Evolutionary conservation across 1,139 yeast genomes (phyloP).

Genomic region (Geotrichum candidum): DNA sequence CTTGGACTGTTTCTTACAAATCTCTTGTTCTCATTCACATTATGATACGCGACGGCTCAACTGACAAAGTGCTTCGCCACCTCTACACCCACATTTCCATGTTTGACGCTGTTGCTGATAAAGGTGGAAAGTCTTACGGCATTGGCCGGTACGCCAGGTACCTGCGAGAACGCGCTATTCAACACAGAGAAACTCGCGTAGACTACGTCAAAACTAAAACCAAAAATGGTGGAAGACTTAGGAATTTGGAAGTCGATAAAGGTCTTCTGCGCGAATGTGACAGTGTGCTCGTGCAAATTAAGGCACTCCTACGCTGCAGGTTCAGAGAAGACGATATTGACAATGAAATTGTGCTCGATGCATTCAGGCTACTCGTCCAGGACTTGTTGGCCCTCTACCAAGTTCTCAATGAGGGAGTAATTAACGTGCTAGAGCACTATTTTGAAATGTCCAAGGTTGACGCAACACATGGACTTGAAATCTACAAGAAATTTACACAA

Average conservation of each 20-base stretch:
- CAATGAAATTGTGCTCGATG: conserved; percentile 76
- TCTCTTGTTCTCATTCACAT: conserved; percentile 78
- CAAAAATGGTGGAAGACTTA: conserved; percentile 52
- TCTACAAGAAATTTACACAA: conserved; percentile 79
- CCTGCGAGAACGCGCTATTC: conserved; percentile 60
- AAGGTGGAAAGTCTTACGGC: conserved; percentile 51
- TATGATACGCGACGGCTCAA: conserved; percentile 88
- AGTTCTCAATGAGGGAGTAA: conserved; percentile 89
- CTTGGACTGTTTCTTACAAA: conserved; percentile 85
- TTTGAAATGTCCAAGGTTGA: conserved; percentile 84
- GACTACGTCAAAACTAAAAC: conserved; percentile 67
- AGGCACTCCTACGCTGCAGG: conserved; percentile 64
- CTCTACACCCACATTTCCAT: conserved; percentile 54
- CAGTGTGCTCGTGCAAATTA: conserved; percentile 76
- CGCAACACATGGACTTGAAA: conserved; percentile 78
- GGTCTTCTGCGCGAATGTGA: conserved; percentile 81
- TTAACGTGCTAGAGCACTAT: conserved; percentile 84
- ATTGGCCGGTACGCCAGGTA: conserved; percentile 68
- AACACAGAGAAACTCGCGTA: conserved; percentile 54
- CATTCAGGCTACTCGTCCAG: conserved; percentile 79
- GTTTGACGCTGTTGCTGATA: conserved; percentile 43
- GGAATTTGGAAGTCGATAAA: conserved; percentile 62
- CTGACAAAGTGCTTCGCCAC: conserved; percentile 60
- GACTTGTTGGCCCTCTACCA: conserved; percentile 83
- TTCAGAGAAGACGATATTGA: conserved; percentile 66